These are phyloP conservation scores for Ophiocordyceps camponoti-saundersi DNA, from an alignment of 2,329 filamentous ascomycete species.

Conservation along the genomic window DNA sequence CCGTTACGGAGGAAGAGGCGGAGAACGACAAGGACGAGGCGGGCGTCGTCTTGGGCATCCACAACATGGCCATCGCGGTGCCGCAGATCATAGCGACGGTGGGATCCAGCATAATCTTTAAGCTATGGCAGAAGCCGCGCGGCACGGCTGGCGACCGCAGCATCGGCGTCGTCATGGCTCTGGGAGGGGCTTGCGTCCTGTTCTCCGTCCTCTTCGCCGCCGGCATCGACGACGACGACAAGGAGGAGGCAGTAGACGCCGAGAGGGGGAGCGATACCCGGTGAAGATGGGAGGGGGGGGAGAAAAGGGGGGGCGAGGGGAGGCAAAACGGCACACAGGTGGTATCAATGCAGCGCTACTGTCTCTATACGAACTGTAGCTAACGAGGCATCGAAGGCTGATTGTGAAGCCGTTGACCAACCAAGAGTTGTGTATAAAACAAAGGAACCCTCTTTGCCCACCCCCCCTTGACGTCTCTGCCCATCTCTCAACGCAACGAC, in stretches of 20 bases:
- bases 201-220: constrained; percentile 58
- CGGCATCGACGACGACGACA: constrained; percentile 44
- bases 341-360: not conserved
- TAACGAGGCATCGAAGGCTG: not conserved
- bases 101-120: constrained; percentile 71
- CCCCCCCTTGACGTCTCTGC: too few relatives aligned
- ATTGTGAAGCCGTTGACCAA: not conserved
- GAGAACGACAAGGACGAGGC: constrained; percentile 55
- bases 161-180: constrained; percentile 70
- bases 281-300: constrained; percentile 15
- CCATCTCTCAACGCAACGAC: too few relatives aligned
- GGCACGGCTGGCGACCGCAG: constrained; percentile 73
- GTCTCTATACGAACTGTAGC: not conserved
- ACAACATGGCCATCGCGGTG: constrained; percentile 86
- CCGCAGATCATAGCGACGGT: constrained; percentile 86
- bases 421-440: not conserved
- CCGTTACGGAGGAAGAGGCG: too few relatives aligned
- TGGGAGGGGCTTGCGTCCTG: constrained; percentile 66
- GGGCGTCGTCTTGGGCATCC: constrained; percentile 81
- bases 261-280: constrained; percentile 7
- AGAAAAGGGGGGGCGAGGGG: constrained; percentile 17
- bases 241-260: constrained; percentile 12
- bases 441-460: too few relatives aligned
- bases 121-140: constrained; percentile 69
- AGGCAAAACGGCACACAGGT: not conserved